phyloP scores from a whole-genome alignment of 257 asterid genomes.

The Nicotiana tomentosiformis region DNA sequence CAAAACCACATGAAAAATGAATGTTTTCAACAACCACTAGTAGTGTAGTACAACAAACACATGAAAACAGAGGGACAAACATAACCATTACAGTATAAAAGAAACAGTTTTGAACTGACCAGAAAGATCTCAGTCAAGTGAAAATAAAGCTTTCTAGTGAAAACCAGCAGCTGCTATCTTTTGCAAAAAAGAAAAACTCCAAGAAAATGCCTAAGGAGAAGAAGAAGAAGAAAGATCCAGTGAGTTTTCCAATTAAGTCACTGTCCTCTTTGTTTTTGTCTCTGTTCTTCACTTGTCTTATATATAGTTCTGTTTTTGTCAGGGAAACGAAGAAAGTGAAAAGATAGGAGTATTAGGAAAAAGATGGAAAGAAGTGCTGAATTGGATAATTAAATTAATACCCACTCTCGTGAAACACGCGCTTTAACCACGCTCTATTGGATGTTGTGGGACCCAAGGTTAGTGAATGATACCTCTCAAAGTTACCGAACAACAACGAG shows the following conservation, averaged over 20 bases:
- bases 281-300: neutral
- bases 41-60: neutral
- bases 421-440: conserved; percentile 9
- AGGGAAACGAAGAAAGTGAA: neutral
- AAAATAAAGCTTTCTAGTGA: neutral
- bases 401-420: neutral
- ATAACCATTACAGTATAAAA: neutral
- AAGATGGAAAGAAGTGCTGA: neutral
- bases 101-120: neutral
- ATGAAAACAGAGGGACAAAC: neutral
- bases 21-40: neutral
- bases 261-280: neutral
- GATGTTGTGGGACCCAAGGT: conserved; percentile 1
- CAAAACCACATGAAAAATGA: neutral
- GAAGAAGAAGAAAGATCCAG: neutral
- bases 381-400: neutral
- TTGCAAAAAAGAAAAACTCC: neutral
- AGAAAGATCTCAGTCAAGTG: neutral
- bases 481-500: neutral
- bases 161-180: neutral
- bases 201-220: neutral
- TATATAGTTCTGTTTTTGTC: neutral
- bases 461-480: conserved; percentile 4
- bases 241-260: conserved; percentile 9
- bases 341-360: neutral